Percentiles rank a stretch among this genome's conserved stretches.
These are phyloP conservation scores for Yarrowia sp. DNA, from an alignment of 805 yeast species.

Conservation along the genomic window DNA sequence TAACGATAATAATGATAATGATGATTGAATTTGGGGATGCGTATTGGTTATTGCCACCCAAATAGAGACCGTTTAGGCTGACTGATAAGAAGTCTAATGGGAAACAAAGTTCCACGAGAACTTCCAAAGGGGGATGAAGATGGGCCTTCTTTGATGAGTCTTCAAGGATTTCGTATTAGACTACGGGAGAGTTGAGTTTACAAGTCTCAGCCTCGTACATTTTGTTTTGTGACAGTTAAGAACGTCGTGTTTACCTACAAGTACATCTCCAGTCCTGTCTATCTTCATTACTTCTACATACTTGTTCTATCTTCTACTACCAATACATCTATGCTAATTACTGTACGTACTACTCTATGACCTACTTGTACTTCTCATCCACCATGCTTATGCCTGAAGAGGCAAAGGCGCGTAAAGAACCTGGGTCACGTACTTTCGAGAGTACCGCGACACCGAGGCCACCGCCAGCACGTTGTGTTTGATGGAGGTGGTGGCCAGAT, in stretches of 20 bases:
- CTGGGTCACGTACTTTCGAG: constrained; percentile 90
- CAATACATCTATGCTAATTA: constrained; percentile 29
- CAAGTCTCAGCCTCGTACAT: background rate
- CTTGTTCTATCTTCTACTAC: too few relatives aligned
- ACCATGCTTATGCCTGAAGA: constrained; percentile 40
- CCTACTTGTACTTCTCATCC: background rate
- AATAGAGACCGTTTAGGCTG: background rate
- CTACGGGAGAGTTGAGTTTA: background rate
- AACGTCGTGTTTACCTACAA: too few relatives aligned
- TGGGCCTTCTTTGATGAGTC: too few relatives aligned
- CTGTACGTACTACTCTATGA: constrained; percentile 12
- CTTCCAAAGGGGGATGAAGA: too few relatives aligned
- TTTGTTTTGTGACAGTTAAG: too few relatives aligned
- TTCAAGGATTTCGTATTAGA: too few relatives aligned
- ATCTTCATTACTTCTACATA: too few relatives aligned
- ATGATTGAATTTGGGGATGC: background rate
- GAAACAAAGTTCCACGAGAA: too few relatives aligned
- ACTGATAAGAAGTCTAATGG: background rate
- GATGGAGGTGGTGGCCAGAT: constrained; percentile 91
- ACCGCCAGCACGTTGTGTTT: constrained; percentile 93
- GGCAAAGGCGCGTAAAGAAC: constrained; percentile 88
- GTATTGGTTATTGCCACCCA: background rate
- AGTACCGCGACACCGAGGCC: constrained; percentile 87
- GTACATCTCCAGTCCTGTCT: too few relatives aligned
- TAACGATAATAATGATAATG: constrained; percentile 19